A percentile compares a stretch with the other conserved stretches of the same genome.
These are phyloP conservation scores for Puccinellia tenuiflora DNA, from an alignment of 176 grass and related monocot genomes.

Conservation along the genomic window DNA sequence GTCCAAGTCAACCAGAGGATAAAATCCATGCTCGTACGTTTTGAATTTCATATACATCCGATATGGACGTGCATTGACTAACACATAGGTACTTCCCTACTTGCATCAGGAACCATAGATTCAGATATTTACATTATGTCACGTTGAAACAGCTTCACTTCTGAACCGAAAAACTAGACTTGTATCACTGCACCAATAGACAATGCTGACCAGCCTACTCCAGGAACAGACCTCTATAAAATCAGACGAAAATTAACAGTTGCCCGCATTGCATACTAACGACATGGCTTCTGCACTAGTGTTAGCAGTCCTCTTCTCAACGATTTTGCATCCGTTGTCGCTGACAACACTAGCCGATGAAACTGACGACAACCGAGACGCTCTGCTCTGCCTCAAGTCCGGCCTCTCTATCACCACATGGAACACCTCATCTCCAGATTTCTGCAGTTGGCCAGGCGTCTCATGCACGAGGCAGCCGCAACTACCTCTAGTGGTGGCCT, in stretches of 20 bases:
- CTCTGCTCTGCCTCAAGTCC: slow-evolving; percentile 35
- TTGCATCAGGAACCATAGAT: not conserved
- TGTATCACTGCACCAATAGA: not conserved
- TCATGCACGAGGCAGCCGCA: not conserved
- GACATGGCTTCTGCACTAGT: not conserved
- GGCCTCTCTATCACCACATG: slow-evolving; percentile 11
- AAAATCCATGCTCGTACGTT: not conserved
- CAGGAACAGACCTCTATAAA: not conserved
- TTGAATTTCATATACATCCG: not conserved
- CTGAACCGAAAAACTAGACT: not conserved
- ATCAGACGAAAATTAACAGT: not conserved
- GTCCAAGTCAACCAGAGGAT: not conserved
- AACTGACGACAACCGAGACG: not conserved
- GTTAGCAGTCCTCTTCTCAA: not conserved
- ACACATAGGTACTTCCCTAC: not conserved
- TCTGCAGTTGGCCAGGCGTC: slow-evolving; percentile 36
- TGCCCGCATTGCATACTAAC: not conserved
- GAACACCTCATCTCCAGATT: not conserved
- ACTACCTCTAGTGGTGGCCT: not conserved
- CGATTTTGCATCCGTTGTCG: not conserved
- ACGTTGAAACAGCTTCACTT: not conserved
- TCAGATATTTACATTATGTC: not conserved
- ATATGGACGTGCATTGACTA: not conserved
- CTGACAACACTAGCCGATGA: slow-evolving; percentile 5
- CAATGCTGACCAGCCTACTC: not conserved